Conservation (phyloP, 352 stramenopile genomes). For the Pythium dissotocum region DNA sequence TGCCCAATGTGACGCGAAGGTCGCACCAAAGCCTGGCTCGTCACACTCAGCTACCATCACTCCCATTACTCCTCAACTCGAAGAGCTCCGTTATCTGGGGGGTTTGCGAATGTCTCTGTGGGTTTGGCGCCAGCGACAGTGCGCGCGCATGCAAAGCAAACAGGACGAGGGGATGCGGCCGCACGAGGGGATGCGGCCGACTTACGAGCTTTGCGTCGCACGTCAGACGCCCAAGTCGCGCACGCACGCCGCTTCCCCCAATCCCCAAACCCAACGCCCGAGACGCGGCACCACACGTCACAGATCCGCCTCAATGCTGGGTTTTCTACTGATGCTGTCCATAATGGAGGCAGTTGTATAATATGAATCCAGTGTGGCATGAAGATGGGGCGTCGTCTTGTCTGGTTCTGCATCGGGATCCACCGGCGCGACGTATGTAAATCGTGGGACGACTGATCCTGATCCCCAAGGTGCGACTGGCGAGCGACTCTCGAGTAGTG, state of each 20-base stretch:
- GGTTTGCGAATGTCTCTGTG: not conserved
- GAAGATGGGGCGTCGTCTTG: not conserved
- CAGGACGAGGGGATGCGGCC: conserved; percentile 1
- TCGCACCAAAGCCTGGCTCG: conserved; percentile 3
- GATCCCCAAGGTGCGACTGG: not conserved
- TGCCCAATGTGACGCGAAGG: not conserved
- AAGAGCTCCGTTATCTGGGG: not conserved
- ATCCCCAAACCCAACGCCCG: not conserved
- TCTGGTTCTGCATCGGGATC: not conserved
- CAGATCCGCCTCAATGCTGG: not conserved
- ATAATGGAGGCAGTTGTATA: no score
- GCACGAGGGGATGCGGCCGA: conserved; percentile 4
- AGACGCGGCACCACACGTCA: not conserved
- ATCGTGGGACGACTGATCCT: not conserved
- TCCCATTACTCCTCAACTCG: not conserved
- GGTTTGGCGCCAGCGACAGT: not conserved
- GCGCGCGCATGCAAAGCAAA: conserved; percentile 1
- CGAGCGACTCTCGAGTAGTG: not conserved
- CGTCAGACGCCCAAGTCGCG: not conserved
- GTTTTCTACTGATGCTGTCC: no score
- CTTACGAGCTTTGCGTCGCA: not conserved
- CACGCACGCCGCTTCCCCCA: conserved; percentile 1
- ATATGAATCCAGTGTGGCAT: not conserved
- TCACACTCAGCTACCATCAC: conserved; percentile 3
- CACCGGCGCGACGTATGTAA: not conserved